phyloP scores from a whole-genome alignment of 257 asterid species.

The Nicotiana knightiana region DNA sequence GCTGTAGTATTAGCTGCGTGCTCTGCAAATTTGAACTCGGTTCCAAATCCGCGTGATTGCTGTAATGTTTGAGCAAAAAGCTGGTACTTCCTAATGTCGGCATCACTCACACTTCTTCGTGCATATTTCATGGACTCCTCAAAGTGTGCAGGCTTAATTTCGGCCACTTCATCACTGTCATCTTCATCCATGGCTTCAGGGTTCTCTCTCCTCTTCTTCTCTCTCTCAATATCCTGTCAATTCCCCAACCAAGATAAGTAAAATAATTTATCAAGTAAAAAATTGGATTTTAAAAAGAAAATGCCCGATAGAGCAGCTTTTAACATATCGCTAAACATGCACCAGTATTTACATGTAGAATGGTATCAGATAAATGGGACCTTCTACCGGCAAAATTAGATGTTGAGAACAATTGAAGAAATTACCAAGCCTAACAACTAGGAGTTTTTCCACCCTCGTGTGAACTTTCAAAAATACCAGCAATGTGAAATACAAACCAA shows the following conservation, averaged over 20 bases:
- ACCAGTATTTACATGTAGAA: neutral
- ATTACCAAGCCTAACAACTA: no score
- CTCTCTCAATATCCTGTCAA: constrained; percentile 66
- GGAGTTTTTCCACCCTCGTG: neutral
- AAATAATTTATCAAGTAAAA: neutral
- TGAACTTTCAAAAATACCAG: neutral
- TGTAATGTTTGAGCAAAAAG: constrained; percentile 77
- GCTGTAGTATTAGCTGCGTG: constrained; percentile 11
- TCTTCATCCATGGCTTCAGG: constrained; percentile 91
- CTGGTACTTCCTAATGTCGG: constrained; percentile 75
- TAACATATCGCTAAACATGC: neutral
- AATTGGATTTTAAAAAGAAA: no score
- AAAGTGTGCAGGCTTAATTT: constrained; percentile 68
- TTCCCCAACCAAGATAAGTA: neutral
- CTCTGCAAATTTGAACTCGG: constrained; percentile 62
- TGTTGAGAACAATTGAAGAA: neutral
- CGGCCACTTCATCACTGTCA: constrained; percentile 63
- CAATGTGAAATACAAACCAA: neutral
- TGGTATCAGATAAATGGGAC: neutral
- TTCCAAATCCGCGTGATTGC: constrained; percentile 81
- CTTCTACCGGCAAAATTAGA: neutral
- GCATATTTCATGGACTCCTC: constrained; percentile 90
- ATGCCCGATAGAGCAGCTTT: no score
- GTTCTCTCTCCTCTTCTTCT: constrained; percentile 49
- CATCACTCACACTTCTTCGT: constrained; percentile 75